These are phyloP conservation scores for Eremothecium sinecaudum DNA, from an alignment of 1,139 yeast species.

Conservation along the genomic window DNA sequence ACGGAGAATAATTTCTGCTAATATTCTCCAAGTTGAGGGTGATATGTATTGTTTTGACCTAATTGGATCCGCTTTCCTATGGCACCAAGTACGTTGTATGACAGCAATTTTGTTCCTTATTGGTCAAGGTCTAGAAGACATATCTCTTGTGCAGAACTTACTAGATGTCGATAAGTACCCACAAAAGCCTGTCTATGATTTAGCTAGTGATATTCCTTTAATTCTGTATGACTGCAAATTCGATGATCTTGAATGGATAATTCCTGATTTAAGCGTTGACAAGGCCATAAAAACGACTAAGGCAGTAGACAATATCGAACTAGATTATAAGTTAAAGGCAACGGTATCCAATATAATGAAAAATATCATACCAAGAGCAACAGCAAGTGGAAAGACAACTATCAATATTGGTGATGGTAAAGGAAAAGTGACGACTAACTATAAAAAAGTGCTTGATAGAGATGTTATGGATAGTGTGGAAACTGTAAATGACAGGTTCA, in stretches of 20 bases:
- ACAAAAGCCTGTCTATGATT: slow-evolving; percentile 69
- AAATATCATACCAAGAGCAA: slow-evolving; percentile 18
- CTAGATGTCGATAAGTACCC: slow-evolving; percentile 53
- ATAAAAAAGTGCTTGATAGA: slow-evolving; percentile 51
- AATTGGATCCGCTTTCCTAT: slow-evolving; percentile 81
- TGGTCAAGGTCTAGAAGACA: slow-evolving; percentile 67
- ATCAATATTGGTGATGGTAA: slow-evolving; percentile 65
- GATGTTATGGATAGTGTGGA: slow-evolving; percentile 55
- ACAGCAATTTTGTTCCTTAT: slow-evolving; percentile 70
- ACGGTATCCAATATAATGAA: slow-evolving; percentile 26
- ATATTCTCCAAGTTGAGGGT: slow-evolving; percentile 37
- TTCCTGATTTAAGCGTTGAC: slow-evolving; percentile 18
- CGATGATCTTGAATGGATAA: slow-evolving; percentile 58
- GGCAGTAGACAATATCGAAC: slow-evolving; percentile 23
- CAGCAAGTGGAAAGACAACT: slow-evolving; percentile 29
- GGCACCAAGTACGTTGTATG: slow-evolving; percentile 99
- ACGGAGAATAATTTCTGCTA: slow-evolving; percentile 48
- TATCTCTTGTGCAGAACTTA: slow-evolving; percentile 47
- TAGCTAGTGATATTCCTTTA: slow-evolving; percentile 90
- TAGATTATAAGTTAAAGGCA: slow-evolving; percentile 34
- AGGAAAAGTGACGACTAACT: slow-evolving; percentile 48
- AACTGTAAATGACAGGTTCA: slow-evolving; percentile 56
- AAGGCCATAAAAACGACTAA: slow-evolving; percentile 23
- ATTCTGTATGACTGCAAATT: slow-evolving; percentile 82
- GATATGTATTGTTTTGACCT: slow-evolving; percentile 63